Percentiles rank a stretch among this genome's conserved stretches.
Conservation (phyloP, 208 protist species). For the Dictyostelium gargantuum region DNA sequence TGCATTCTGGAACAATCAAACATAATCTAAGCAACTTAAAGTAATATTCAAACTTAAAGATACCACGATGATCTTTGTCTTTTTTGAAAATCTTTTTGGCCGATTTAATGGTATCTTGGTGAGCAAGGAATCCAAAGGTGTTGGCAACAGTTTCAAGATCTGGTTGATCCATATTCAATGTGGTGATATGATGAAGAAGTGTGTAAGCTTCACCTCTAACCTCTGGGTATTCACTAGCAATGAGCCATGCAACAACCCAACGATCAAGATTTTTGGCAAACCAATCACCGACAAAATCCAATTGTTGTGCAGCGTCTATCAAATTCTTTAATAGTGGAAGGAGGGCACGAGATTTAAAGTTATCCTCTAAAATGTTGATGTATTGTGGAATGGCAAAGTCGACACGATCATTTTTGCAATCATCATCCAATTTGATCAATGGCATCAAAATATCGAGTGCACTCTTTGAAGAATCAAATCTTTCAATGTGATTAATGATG, state of each 20-base stretch:
- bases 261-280: neutral
- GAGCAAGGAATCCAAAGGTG: neutral
- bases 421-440: neutral
- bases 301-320: neutral
- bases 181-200: neutral
- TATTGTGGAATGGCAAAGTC: neutral
- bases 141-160: neutral
- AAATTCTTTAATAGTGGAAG: neutral
- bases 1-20: neutral
- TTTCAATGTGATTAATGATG: neutral
- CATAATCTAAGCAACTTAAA: conserved; percentile 2
- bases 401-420: neutral
- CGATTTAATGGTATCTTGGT: neutral
- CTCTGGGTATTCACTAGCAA: neutral
- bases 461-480: neutral
- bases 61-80: neutral
- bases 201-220: conserved; percentile 2
- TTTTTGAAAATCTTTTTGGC: neutral
- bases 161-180: neutral
- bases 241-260: neutral
- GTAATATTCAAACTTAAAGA: neutral
- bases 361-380: neutral
- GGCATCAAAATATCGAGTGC: neutral
- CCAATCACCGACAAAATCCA: neutral
- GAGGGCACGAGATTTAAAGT: neutral